Base-by-base conservation (phyloP, 768 basidiomycete species). In the Leccinum arenicola region DNA sequence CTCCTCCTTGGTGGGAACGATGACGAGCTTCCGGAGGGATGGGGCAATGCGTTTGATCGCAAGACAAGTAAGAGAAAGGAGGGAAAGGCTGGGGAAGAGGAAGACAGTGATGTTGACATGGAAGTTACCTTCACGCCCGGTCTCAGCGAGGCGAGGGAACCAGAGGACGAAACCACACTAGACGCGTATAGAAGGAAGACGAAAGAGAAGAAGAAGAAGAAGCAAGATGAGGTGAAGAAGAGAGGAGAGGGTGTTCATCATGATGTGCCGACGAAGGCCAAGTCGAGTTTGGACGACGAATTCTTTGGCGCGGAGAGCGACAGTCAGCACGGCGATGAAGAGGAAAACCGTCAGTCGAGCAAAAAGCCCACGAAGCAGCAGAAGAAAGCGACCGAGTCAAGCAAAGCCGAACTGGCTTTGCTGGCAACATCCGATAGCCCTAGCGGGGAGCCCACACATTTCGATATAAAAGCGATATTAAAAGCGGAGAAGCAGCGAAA, bases 101-200 rank as follows among this genome's bases (percentile, higher is more conserved):
- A 61, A 9, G 61, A 59, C 3, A 54, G 74, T 48, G 85, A 88
- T 64, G 81, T 87, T 9, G 93, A 95, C 58, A 91, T 99, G 91
- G 89, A 98, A 75, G 89, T 99, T 68, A 98, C 96, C 0, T 98
- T 99, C 73, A 87, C 84, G 15, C 93, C 97, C 2, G 96, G 88
- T 5, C 76, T 98, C 40, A 86, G 79, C 58, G 83, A 78, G 52
- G 70, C 73, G 61, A 81, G 78, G 64, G 77, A 71, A 19, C 78
- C 77, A 15, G 79, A 80, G 54, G 83, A 91, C n/a, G 88, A 96
- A 77, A 98, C 91, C 5, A 91, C 93, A 2, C 74, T 98, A 35
- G 93, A 95, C 68, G 86, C 76, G 67, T 99, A 99, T 73, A 88
- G 91, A 73, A 78, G 89, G 62, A 95, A 95, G 75, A 85, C 89